Evolutionary conservation across 1,284 basidiomycete genomes (phyloP).

Genomic region (Trichosporon sp.): DNA sequence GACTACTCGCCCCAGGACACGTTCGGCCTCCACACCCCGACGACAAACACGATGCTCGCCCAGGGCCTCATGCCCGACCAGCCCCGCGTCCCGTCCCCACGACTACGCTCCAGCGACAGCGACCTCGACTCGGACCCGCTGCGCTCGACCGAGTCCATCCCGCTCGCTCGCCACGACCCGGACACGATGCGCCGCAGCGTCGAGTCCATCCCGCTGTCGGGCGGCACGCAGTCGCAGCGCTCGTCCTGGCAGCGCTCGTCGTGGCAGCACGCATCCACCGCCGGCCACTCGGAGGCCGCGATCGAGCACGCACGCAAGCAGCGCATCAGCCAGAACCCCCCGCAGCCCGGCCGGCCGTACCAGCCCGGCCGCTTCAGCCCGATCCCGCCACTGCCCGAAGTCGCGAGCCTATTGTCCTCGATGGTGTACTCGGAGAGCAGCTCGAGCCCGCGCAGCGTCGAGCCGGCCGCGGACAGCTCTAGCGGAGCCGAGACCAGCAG

Average conservation of each 20-base stretch:
- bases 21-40: slow-evolving; percentile 15
- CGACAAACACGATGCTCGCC: slow-evolving; percentile 2
- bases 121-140: not conserved
- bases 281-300: not conserved
- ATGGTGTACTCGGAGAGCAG: not conserved
- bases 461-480: not conserved
- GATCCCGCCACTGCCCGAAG: slow-evolving; percentile 6
- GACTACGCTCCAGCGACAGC: not conserved
- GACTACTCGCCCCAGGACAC: slow-evolving; percentile 18
- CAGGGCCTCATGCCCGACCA: slow-evolving; percentile 3
- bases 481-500: not conserved
- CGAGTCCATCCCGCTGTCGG: not conserved
- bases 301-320: slow-evolving; percentile 12
- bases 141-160: not conserved
- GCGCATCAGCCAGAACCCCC: slow-evolving; percentile 9
- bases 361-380: slow-evolving; percentile 3
- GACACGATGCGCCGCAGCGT: not conserved
- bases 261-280: slow-evolving; percentile 2
- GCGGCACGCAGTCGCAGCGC: not conserved
- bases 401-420: not conserved
- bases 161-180: not conserved
- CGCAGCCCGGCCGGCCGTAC: slow-evolving; percentile 12
- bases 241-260: slow-evolving; percentile 7
- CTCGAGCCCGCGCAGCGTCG: not conserved
- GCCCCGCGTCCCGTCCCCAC: not conserved